Percentiles rank a stretch among this genome's conserved stretches.
These are phyloP conservation scores for Dovyalis caffra DNA, from an alignment of 345 rosid species.

Conservation along the genomic window DNA sequence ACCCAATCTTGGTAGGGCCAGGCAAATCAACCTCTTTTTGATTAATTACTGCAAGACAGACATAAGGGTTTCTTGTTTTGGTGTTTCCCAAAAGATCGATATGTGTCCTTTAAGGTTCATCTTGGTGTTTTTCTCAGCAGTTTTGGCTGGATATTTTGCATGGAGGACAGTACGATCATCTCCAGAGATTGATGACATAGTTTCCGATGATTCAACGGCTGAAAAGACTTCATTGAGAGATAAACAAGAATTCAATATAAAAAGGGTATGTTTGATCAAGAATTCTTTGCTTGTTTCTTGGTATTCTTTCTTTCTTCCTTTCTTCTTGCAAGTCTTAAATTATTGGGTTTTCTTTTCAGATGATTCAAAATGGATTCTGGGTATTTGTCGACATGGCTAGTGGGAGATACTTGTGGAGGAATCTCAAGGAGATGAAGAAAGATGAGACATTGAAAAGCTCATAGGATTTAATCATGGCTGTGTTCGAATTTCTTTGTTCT, in stretches of 20 bases:
- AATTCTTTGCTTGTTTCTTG: neutral
- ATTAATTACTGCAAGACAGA: neutral
- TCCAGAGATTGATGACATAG: slow-evolving; percentile 35
- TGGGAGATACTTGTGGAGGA: slow-evolving; percentile 34
- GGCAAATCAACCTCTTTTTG: neutral
- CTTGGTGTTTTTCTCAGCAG: slow-evolving; percentile 22
- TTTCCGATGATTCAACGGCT: slow-evolving; percentile 35
- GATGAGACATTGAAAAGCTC: slow-evolving; percentile 19
- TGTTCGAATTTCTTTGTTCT: neutral
- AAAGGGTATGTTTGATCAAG: slow-evolving; percentile 43
- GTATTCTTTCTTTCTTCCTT: no score
- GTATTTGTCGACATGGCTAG: slow-evolving; percentile 35
- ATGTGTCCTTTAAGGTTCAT: slow-evolving; percentile 36
- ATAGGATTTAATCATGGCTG: neutral
- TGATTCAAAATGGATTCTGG: slow-evolving; percentile 33
- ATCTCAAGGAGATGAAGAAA: slow-evolving; percentile 44
- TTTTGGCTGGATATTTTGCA: slow-evolving; percentile 38
- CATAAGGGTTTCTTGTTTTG: neutral
- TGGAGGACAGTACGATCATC: slow-evolving; percentile 78
- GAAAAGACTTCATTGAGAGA: slow-evolving; percentile 36
- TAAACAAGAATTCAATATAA: slow-evolving; percentile 39
- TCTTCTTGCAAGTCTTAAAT: neutral
- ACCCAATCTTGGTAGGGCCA: no score
- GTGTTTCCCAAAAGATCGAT: neutral
- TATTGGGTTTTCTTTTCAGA: slow-evolving; percentile 28